These are phyloP conservation scores for Rhipidocladum racemiflorum DNA, from an alignment of 176 grass and related monocot species.

Conservation along the genomic window DNA sequence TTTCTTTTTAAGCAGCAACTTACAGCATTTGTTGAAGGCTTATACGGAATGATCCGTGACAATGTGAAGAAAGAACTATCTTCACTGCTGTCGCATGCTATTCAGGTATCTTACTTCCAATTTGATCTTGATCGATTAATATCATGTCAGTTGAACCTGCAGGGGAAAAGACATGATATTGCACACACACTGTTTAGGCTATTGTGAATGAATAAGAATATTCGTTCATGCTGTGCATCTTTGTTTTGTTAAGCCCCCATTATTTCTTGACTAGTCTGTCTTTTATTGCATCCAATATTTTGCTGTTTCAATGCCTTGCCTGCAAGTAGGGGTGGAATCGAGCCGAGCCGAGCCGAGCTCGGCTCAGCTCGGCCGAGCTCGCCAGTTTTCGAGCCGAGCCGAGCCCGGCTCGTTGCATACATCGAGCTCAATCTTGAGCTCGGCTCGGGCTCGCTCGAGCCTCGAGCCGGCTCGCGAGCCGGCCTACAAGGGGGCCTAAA, in stretches of 20 bases:
- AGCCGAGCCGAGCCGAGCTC: too few species aligned
- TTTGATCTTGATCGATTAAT: conserved; percentile 5
- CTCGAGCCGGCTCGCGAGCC: too few species aligned
- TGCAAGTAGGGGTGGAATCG: too few species aligned
- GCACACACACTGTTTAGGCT: background rate
- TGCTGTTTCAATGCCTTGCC: conserved; percentile 4
- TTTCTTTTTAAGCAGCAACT: conserved; percentile 99
- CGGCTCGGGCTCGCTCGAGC: too few species aligned
- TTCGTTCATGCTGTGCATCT: conserved; percentile 9
- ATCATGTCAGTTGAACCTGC: conserved; percentile 14
- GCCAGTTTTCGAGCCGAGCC: too few species aligned
- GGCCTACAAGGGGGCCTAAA: too few species aligned
- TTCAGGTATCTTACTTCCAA: conserved; percentile 58
- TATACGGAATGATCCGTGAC: conserved; percentile 77
- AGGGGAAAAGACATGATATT: background rate
- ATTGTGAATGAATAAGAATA: conserved; percentile 12
- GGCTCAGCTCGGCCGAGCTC: too few species aligned
- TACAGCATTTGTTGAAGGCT: conserved; percentile 83
- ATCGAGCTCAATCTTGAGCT: too few species aligned
- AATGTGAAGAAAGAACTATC: conserved; percentile 79
- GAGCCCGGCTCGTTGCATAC: too few species aligned
- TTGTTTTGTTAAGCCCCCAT: background rate
- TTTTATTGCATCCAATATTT: background rate
- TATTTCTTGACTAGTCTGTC: conserved; percentile 18
- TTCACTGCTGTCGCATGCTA: conserved; percentile 62